These are phyloP conservation scores for Talaromyces piceae DNA, from an alignment of 2,329 filamentous ascomycete genomes.

Conservation along the genomic window DNA sequence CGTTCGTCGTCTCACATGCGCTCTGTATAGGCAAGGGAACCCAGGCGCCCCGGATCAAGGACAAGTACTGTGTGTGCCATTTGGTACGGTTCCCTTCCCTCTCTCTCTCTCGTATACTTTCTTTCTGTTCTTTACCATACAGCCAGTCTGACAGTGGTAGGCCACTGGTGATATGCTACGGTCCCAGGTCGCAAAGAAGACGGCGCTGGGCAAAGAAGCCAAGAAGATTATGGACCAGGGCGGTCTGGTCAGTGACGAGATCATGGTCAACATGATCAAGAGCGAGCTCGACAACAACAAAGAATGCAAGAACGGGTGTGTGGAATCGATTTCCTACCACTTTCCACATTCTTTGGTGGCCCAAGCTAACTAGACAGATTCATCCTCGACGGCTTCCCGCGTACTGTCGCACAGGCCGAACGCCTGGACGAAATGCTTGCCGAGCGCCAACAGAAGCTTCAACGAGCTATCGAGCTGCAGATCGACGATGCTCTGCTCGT, in stretches of 20 bases:
- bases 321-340: conserved; percentile 7
- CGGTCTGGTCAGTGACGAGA: conserved; percentile 95
- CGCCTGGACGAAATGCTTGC: conserved; percentile 87
- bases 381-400: conserved; percentile 97
- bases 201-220: conserved; percentile 82
- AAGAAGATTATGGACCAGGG: conserved; percentile 99
- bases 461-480: conserved; percentile 93
- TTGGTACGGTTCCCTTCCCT: too few relatives aligned
- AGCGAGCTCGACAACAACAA: conserved; percentile 87
- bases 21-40: conserved; percentile 82
- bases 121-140: too few relatives aligned
- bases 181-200: conserved; percentile 97
- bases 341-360: neutral
- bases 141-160: too few relatives aligned
- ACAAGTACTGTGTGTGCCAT: conserved; percentile 95
- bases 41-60: conserved; percentile 95
- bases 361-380: conserved; percentile 48
- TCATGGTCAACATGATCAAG: conserved; percentile 99
- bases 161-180: conserved; percentile 98
- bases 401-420: conserved; percentile 91
- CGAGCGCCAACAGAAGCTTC: conserved; percentile 70
- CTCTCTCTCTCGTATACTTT: too few relatives aligned
- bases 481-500: conserved; percentile 94
- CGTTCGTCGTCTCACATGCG: neutral
- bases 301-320: conserved; percentile 90